Base-by-base conservation (phyloP, 2,329 filamentous ascomycete species). In the Claviceps cyperi region DNA sequence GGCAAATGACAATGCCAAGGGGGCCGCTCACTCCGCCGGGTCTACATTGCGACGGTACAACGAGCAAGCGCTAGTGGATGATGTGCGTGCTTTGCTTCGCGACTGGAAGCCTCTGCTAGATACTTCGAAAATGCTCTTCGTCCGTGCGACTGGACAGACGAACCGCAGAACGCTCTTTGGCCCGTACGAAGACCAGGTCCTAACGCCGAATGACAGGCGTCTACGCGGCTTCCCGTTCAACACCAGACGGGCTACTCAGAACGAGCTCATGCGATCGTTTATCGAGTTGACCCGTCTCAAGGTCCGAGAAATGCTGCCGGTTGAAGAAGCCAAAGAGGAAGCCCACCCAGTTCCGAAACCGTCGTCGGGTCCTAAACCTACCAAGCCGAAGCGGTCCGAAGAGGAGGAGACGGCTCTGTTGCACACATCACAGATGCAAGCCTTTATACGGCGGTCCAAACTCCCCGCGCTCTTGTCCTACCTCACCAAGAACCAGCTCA, bases 221-320 rank as follows among this genome's bases (percentile, higher is more conserved):
- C 75, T 95, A 59, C 77, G 92, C 50, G 84, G 86, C 0, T 96
- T 98, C 55, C 92, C 92, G 0, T 98, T 98, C 65, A 95, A 78
- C 64, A 98, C 92, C 8, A 78, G 89, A 13, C 76, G 92, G 51
- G 88, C 92, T 0, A 98, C 92, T 0, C 90, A 97, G 61, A 86
- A 84, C 46, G 92, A 98, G 65, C 80, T 98, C 0, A 92, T 97
- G 84, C 80, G 91, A 39, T 85, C 85, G 1, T 98, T 96, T 59
- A 85, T 94, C 54, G 92, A 98, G 68, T 75, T 98, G 35, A 98
- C 92, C 0, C 76, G 92, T 15, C 76, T 96, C 15, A 96, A 98
- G 66, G 76, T 95, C 45, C 81, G 80, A 46, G 83, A 86, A 54
- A 77, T 97, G 28, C 77, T 86, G 51, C 84, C 88, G 55, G 75